Base-by-base conservation (phyloP, 2,329 filamentous ascomycete species). In the Beauveria sp. region DNA sequence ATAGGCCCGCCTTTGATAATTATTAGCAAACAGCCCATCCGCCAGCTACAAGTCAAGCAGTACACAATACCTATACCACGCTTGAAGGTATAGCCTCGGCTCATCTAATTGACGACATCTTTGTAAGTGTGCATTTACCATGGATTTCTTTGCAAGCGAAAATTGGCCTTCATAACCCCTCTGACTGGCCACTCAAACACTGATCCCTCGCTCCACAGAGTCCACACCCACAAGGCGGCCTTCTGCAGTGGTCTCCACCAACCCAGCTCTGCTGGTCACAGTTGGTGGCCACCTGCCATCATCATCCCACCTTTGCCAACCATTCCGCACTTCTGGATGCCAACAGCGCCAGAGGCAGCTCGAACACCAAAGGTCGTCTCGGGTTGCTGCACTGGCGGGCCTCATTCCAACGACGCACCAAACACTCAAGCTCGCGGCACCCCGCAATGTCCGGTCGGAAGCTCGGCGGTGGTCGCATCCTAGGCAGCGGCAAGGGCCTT, bases 391-490 rank as follows among this genome's bases (percentile, higher is more conserved):
- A 58, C 31, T 45, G 61, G 54, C 53, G 20, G 54, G 61, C 49
- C 24, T 49, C 10, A 3, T n/a, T 12, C 24, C 49, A 48, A 28
- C 3, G 18, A 22, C 26, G 18, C 16, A 50, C 40, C 31, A 18
- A 16, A 14, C 3, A 28, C 6, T 7, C 5, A 58, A 43, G 24
- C 43, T 34, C 31, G 48, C 56, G 43, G 43, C 56, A 20, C 24
- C 61, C 58, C 65, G 65, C 69, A 74, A 96, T 96, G 91, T 89
- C 91, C 69, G 83, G 84, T 75, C 87, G 90, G 80, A 93, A 89
- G 80, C 84, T 97, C 74, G 93, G 93, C 76, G 93, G 93, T 77
- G 93, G 93, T 74, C 87, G 93, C 78, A 88, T 97, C 71, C 80
- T 97, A 69, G 93, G 93, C 70, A 96, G 84, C 77, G 91, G 91